Percentiles rank a stretch among this genome's conserved stretches.
phyloP scores from a whole-genome alignment of 768 basidiomycete genomes.

The Lactarius akahatsu region DNA sequence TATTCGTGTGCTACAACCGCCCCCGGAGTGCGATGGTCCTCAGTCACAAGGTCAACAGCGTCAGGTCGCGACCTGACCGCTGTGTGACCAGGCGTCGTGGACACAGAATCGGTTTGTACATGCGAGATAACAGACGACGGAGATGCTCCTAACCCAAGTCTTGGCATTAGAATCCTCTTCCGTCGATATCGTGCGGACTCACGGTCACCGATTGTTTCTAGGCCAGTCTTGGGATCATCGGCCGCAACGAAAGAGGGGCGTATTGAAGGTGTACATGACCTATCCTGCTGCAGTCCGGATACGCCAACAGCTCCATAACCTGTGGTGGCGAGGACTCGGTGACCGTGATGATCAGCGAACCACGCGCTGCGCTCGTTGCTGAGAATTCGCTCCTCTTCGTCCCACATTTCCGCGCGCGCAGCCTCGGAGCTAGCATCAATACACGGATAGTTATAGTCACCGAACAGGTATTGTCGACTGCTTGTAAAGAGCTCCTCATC shows the following conservation, averaged over 20 bases:
- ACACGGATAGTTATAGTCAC: slow-evolving; percentile 87
- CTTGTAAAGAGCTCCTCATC: slow-evolving; percentile 78
- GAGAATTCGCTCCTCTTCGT: slow-evolving; percentile 83
- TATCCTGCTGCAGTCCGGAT: slow-evolving; percentile 13
- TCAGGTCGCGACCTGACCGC: slow-evolving; percentile 44
- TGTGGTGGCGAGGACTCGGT: slow-evolving; percentile 35
- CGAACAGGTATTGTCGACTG: slow-evolving; percentile 79
- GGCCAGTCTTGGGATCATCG: slow-evolving; percentile 52
- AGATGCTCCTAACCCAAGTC: slow-evolving; percentile 29
- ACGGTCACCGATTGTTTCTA: slow-evolving; percentile 35
- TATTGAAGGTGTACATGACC: slow-evolving; percentile 16
- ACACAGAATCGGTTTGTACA: neutral
- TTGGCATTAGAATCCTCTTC: slow-evolving; percentile 37
- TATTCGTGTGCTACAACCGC: slow-evolving; percentile 54
- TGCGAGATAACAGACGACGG: slow-evolving; percentile 22
- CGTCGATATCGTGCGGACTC: slow-evolving; percentile 48
- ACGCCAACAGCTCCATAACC: slow-evolving; percentile 56
- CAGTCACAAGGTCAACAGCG: slow-evolving; percentile 87
- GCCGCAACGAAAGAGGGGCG: slow-evolving; percentile 27
- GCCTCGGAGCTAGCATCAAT: slow-evolving; percentile 83
- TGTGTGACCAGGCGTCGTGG: slow-evolving; percentile 1
- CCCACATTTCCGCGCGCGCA: slow-evolving; percentile 66
- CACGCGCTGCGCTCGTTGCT: slow-evolving; percentile 72
- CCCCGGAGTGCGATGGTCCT: slow-evolving; percentile 56
- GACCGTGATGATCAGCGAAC: slow-evolving; percentile 58